phyloP scores from a whole-genome alignment of 1,139 yeast species.

The Protomyces lactucae-debilis region DNA sequence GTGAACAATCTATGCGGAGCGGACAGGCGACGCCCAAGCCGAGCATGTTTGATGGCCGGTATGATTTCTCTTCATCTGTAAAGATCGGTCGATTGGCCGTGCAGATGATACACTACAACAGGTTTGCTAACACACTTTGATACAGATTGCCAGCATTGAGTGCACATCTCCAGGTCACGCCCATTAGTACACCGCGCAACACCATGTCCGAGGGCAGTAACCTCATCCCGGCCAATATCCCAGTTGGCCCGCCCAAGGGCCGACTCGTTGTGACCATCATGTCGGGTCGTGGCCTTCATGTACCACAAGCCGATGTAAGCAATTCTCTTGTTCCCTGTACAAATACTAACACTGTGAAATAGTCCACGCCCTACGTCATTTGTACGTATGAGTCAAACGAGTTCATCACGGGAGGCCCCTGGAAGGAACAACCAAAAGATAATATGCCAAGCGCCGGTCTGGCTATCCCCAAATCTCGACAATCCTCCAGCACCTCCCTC shows the following conservation, averaged over 20 bases:
- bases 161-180: conserved; percentile 22
- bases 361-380: conserved; percentile 56
- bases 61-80: not conserved
- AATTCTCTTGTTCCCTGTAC: conserved; percentile 44
- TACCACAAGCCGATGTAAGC: conserved; percentile 52
- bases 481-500: conserved; percentile 32
- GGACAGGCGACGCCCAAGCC: conserved; percentile 13
- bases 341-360: conserved; percentile 26
- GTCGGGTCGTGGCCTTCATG: conserved; percentile 66
- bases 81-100: not conserved
- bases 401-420: conserved; percentile 74
- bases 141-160: conserved; percentile 19
- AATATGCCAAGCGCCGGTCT: conserved; percentile 16
- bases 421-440: conserved; percentile 8
- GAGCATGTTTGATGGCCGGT: conserved; percentile 25
- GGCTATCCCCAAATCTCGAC: conserved; percentile 28
- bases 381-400: conserved; percentile 92
- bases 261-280: conserved; percentile 72
- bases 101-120: not conserved
- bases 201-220: conserved; percentile 20
- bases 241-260: conserved; percentile 45
- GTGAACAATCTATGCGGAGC: conserved; percentile 5
- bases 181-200: conserved; percentile 17
- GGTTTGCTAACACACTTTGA: not conserved
- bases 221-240: conserved; percentile 18